Base-by-base conservation (phyloP, 2,329 filamentous ascomycete species). In the Thermothelomyces thermophilus region DNA sequence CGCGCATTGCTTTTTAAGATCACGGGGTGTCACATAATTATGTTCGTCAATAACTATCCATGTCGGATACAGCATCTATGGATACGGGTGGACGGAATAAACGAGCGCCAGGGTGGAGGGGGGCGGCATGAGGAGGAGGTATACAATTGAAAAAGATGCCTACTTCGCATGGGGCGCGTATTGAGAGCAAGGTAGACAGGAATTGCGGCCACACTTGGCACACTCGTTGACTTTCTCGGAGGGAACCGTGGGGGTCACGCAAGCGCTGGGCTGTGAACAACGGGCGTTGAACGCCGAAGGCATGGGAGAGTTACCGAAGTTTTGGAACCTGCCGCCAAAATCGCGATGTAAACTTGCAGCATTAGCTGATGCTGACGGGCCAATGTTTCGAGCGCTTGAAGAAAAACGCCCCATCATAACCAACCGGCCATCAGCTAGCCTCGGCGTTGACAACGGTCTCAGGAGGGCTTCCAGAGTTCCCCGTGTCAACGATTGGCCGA, bases 1-100 rank as follows among this genome's bases (percentile, higher is more conserved):
- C 50, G 61, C 61, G 42, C 79, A 75, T 64, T 79, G 77, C 54
- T 77, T 65, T 68, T 76, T 74, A 55, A 73, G 67, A 57, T 68
- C 71, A 56, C 70, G 72, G 33, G 3, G 33, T 16, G 6, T 35
- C 33, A 35, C 16, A n/a, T 11, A 10, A 31, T 31, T 6, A 35
- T n/a, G 3, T 35, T 14, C 30, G 14, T 31, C 30, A 10, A 10
- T 31, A 31, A 2, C 28, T 22, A 11, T 41, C 28, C n/a, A 13
- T 6, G 14, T 9, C 9, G 22, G 20, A 11, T 39, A 14, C n/a
- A n/a, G n/a, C n/a, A n/a, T n/a, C n/a, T n/a, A n/a, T n/a, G n/a
- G n/a, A n/a, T n/a, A n/a, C n/a, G n/a, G n/a, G n/a, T n/a, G n/a
- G n/a, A n/a, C n/a, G n/a, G n/a, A n/a, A n/a, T n/a, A n/a, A n/a